Evolutionary conservation across 805 yeast genomes (phyloP).

Genomic region (Peterozyma toletana): DNA sequence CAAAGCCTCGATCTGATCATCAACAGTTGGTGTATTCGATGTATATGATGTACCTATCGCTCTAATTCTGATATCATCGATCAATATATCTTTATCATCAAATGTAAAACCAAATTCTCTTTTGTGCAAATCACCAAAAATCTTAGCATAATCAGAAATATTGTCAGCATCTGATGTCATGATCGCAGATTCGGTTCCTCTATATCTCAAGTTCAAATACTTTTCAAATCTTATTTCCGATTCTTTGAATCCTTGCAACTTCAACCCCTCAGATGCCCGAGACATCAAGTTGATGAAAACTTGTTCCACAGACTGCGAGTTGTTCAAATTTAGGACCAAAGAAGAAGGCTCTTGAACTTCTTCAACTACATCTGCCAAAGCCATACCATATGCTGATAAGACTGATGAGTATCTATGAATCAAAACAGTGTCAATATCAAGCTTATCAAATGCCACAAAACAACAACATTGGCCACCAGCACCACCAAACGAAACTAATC

Average conservation of each 20-base stretch:
- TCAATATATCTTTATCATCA: conserved; percentile 47
- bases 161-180: conserved; percentile 35
- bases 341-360: conserved; percentile 75
- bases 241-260: conserved; percentile 45
- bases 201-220: conserved; percentile 71
- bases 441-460: conserved; percentile 55
- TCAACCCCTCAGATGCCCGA: conserved; percentile 33
- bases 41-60: conserved; percentile 57
- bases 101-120: conserved; percentile 71
- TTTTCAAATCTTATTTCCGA: conserved; percentile 47
- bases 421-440: conserved; percentile 63
- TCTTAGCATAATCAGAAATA: conserved; percentile 15
- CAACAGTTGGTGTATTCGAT: conserved; percentile 34
- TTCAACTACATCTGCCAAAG: conserved; percentile 77
- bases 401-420: conserved; percentile 81
- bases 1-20: conserved; percentile 42
- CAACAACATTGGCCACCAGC: conserved; percentile 92
- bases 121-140: conserved; percentile 47
- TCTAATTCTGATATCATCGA: conserved; percentile 70
- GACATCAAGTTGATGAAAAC: conserved; percentile 38
- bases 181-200: conserved; percentile 84
- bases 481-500: conserved; percentile 83
- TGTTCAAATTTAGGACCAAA: conserved; percentile 25
- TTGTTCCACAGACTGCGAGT: conserved; percentile 26
- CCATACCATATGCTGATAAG: conserved; percentile 83